phyloP scores from a whole-genome alignment of 2,329 filamentous ascomycete genomes.

The Fusarium abutilonis region DNA sequence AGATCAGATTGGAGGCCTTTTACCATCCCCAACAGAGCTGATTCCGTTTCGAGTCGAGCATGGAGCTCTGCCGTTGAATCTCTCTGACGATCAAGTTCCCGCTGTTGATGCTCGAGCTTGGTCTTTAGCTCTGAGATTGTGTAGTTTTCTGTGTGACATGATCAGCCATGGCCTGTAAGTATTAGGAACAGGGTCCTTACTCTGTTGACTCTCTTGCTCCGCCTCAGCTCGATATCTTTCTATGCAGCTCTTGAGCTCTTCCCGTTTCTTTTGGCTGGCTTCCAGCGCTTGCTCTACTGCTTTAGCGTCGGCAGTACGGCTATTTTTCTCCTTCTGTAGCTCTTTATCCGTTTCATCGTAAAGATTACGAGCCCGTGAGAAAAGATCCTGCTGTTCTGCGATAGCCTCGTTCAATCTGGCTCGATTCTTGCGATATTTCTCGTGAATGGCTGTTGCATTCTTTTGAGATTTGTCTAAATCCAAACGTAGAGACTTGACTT shows the following conservation, averaged over 20 bases:
- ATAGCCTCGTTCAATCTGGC: slow-evolving; percentile 58
- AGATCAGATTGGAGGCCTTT: slow-evolving; percentile 33
- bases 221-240: slow-evolving; percentile 41
- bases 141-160: slow-evolving; percentile 37
- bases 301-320: slow-evolving; percentile 35
- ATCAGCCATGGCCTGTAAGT: slow-evolving; percentile 2
- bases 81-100: slow-evolving; percentile 19
- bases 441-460: slow-evolving; percentile 38
- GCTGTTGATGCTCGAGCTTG: slow-evolving; percentile 37
- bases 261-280: slow-evolving; percentile 46
- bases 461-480: slow-evolving; percentile 42
- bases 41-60: slow-evolving; percentile 27
- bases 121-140: slow-evolving; percentile 39
- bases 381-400: slow-evolving; percentile 58
- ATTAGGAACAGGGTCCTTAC: slow-evolving; percentile 29
- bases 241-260: slow-evolving; percentile 48
- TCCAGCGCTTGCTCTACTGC: slow-evolving; percentile 45
- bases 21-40: slow-evolving; percentile 17
- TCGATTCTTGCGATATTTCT: slow-evolving; percentile 51
- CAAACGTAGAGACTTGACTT: slow-evolving; percentile 45
- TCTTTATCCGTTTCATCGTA: slow-evolving; percentile 50
- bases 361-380: slow-evolving; percentile 47
- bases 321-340: slow-evolving; percentile 48
- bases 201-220: slow-evolving; percentile 37
- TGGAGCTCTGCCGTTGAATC: slow-evolving; percentile 15